phyloP scores from a whole-genome alignment of 2,329 filamentous ascomycete genomes.

The Aspergillus sp. region DNA sequence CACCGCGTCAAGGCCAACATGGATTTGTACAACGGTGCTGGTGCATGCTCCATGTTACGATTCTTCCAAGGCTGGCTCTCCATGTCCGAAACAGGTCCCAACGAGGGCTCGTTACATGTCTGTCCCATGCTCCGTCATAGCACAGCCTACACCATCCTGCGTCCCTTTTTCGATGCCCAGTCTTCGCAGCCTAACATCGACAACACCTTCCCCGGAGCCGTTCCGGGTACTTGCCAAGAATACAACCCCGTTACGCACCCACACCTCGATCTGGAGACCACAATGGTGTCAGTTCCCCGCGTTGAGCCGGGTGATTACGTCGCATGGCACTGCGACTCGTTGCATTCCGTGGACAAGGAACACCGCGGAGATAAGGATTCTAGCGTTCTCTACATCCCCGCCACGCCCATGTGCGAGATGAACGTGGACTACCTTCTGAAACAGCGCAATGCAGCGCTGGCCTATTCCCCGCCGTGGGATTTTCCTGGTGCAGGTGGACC shows the following conservation, averaged over 20 bases:
- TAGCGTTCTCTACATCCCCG: conserved; percentile 82
- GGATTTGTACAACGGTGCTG: conserved; percentile 73
- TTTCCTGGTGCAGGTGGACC: conserved; percentile 54
- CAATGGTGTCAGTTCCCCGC: conserved; percentile 65
- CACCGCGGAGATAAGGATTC: conserved; percentile 68
- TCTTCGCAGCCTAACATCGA: conserved; percentile 37
- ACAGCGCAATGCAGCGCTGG: conserved; percentile 64
- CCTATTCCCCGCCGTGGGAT: conserved; percentile 62
- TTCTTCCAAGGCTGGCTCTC: conserved; percentile 84
- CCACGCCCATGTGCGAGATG: conserved; percentile 68
- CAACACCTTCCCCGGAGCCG: conserved; percentile 60
- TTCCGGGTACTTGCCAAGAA: conserved; percentile 63
- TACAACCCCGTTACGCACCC: conserved; percentile 59
- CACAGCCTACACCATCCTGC: conserved; percentile 71
- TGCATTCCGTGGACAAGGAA: conserved; percentile 76
- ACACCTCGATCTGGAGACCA: conserved; percentile 58
- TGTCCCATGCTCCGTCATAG: conserved; percentile 70
- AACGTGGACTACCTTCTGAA: conserved; percentile 65
- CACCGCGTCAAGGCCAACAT: conserved; percentile 60
- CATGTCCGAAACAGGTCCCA: conserved; percentile 65
- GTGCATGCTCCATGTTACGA: conserved; percentile 76
- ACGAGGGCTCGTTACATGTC: conserved; percentile 73
- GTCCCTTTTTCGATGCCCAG: conserved; percentile 69
- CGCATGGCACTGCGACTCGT: conserved; percentile 69
- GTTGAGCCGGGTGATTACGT: conserved; percentile 70